These are phyloP conservation scores for Entoloma clypeatum DNA, from an alignment of 1,284 basidiomycete species.

Conservation along the genomic window DNA sequence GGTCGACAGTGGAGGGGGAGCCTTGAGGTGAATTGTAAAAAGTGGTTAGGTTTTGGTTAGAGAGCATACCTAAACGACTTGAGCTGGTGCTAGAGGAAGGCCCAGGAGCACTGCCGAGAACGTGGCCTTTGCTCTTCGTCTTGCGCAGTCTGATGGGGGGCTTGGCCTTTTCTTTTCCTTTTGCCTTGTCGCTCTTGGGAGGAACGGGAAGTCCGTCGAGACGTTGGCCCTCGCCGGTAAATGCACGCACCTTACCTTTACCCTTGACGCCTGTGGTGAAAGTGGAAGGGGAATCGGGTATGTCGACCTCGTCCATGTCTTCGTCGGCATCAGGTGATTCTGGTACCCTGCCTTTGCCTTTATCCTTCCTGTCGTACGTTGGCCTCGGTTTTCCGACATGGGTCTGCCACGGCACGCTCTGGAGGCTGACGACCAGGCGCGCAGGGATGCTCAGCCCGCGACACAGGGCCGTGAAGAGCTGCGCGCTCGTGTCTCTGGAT, in stretches of 20 bases:
- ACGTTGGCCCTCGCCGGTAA: constrained; percentile 36
- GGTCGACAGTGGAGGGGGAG: constrained; percentile 38
- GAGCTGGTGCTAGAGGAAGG: constrained; percentile 18
- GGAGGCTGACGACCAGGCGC: constrained; percentile 85
- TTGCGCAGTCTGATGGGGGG: constrained; percentile 56
- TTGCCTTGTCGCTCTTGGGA: constrained; percentile 42
- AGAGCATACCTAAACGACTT: constrained; percentile 22
- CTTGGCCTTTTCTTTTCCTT: constrained; percentile 51
- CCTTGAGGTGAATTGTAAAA: constrained; percentile 7
- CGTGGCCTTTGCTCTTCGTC: constrained; percentile 44
- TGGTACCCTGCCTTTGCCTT: constrained; percentile 27
- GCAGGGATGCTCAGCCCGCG: constrained; percentile 86
- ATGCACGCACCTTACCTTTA: constrained; percentile 25
- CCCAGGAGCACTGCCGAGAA: constrained; percentile 26
- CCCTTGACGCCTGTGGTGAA: constrained; percentile 20
- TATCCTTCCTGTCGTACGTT: constrained; percentile 32
- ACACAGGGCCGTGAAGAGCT: constrained; percentile 90
- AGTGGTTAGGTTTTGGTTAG: constrained; percentile 7
- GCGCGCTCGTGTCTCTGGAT: constrained; percentile 84
- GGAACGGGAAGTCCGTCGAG: constrained; percentile 35
- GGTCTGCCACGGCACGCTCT: constrained; percentile 85
- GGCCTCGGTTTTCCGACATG: constrained; percentile 51
- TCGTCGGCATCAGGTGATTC: constrained; percentile 26
- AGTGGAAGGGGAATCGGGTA: constrained; percentile 22
- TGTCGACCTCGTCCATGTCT: constrained; percentile 38